These are phyloP conservation scores for Cryphonectria parasitica DNA, from an alignment of 2,329 filamentous ascomycete species.

Conservation along the genomic window DNA sequence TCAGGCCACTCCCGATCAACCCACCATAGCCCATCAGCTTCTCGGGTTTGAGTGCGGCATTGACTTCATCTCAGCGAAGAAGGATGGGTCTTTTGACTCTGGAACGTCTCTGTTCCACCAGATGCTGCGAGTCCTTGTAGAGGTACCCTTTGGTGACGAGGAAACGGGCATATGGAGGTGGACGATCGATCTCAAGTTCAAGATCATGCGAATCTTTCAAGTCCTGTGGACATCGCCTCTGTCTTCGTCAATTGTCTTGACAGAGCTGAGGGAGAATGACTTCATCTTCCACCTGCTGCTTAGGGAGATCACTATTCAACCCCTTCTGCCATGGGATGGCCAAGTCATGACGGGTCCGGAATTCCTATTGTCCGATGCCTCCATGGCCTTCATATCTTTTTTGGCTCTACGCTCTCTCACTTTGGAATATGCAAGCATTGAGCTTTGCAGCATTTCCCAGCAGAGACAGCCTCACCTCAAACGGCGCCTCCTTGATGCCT, in stretches of 20 bases:
- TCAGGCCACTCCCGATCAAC: slow-evolving; percentile 71
- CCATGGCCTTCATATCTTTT: slow-evolving; percentile 75
- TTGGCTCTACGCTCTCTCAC: slow-evolving; percentile 75
- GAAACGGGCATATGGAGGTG: slow-evolving; percentile 64
- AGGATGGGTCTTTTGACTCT: slow-evolving; percentile 71
- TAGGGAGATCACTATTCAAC: slow-evolving; percentile 70
- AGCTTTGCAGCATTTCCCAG: slow-evolving; percentile 78
- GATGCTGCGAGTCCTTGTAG: slow-evolving; percentile 72
- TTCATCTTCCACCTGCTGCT: slow-evolving; percentile 79
- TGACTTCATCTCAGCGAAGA: slow-evolving; percentile 68
- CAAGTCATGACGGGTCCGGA: slow-evolving; percentile 60
- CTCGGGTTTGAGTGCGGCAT: slow-evolving; percentile 84
- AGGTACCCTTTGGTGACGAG: slow-evolving; percentile 67
- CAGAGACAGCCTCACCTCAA: slow-evolving; percentile 72
- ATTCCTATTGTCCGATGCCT: slow-evolving; percentile 71
- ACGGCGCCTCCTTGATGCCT: slow-evolving; percentile 67
- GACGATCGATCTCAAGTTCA: slow-evolving; percentile 70
- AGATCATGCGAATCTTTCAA: slow-evolving; percentile 73
- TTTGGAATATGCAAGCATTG: slow-evolving; percentile 83
- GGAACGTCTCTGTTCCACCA: slow-evolving; percentile 82
- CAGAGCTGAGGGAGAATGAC: slow-evolving; percentile 78
- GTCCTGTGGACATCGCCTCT: slow-evolving; percentile 83
- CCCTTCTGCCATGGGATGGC: slow-evolving; percentile 75
- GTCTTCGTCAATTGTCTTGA: slow-evolving; percentile 73
- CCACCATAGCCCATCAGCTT: slow-evolving; percentile 87